A percentile compares a stretch with the other conserved stretches of the same genome.
phyloP scores from a whole-genome alignment of 129 eudicot species.

The Lonicera japonica region DNA sequence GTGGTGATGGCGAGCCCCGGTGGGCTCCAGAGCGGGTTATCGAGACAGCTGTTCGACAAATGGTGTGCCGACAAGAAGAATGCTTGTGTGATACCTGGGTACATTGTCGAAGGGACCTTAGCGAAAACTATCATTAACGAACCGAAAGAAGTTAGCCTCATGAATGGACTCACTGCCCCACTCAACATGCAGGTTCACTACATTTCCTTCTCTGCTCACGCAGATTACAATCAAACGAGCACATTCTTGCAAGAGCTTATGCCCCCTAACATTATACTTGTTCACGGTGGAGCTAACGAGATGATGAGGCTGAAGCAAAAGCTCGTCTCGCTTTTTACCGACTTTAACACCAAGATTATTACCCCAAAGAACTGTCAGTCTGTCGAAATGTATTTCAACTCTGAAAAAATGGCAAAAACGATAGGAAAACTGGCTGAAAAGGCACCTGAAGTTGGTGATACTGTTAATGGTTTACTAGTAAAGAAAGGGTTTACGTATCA shows the following conservation, averaged over 20 bases:
- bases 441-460: slow-evolving; percentile 67
- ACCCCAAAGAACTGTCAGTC: slow-evolving; percentile 95
- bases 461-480: slow-evolving; percentile 74
- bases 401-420: slow-evolving; percentile 89
- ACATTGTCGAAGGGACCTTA: slow-evolving; percentile 76
- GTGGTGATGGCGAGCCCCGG: slow-evolving; percentile 99
- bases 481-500: slow-evolving; percentile 95
- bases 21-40: slow-evolving; percentile 87
- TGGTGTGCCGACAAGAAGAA: slow-evolving; percentile 94
- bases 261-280: slow-evolving; percentile 94
- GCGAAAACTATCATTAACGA: slow-evolving; percentile 85
- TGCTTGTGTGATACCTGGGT: slow-evolving; percentile 89
- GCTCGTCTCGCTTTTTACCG: slow-evolving; percentile 50
- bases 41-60: slow-evolving; percentile 83
- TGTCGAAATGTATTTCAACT: slow-evolving; percentile 82
- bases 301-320: slow-evolving; percentile 95
- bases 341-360: slow-evolving; percentile 66
- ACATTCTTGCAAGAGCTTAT: slow-evolving; percentile 83
- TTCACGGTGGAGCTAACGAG: slow-evolving; percentile 92
- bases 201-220: slow-evolving; percentile 96
- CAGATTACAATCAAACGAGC: slow-evolving; percentile 89
- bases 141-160: slow-evolving; percentile 89
- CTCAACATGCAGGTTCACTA: slow-evolving; percentile 91
- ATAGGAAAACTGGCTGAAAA: slow-evolving; percentile 85
- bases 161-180: slow-evolving; percentile 81